phyloP scores from a whole-genome alignment of 163 green algal species.

The Scenedesmus sp. region DNA sequence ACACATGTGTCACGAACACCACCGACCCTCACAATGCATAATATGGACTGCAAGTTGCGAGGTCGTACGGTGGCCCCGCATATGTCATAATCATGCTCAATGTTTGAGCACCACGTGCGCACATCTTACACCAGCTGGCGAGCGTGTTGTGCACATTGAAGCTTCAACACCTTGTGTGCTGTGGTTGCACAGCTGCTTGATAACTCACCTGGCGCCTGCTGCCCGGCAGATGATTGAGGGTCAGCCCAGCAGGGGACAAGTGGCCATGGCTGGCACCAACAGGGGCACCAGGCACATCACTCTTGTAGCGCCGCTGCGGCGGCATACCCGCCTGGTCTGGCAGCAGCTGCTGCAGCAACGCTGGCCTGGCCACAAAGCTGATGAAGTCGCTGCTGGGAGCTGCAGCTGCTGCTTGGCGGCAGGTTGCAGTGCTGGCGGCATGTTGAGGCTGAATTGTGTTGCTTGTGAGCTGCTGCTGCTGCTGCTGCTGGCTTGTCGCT shows the following conservation, averaged over 20 bases:
- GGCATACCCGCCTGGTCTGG: not conserved
- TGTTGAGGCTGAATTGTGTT: not conserved
- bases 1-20: too few relatives aligned
- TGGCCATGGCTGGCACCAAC: conserved; percentile 26
- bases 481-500: conserved; percentile 1
- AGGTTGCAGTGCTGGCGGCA: not conserved
- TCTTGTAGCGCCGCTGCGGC: conserved; percentile 8
- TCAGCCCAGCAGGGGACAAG: conserved; percentile 18
- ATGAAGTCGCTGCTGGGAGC: not conserved
- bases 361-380: not conserved
- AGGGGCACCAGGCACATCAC: conserved; percentile 5
- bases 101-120: too few relatives aligned
- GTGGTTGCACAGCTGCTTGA: too few relatives aligned
- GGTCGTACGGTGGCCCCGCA: too few relatives aligned
- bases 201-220: conserved; percentile 23
- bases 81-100: too few relatives aligned
- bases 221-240: conserved; percentile 5
- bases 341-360: not conserved
- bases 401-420: not conserved
- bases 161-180: too few relatives aligned
- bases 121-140: too few relatives aligned
- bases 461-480: not conserved
- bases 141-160: too few relatives aligned
- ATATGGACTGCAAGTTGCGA: too few relatives aligned
- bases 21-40: too few relatives aligned